Evolutionary conservation across 1,284 basidiomycete genomes (phyloP), one percentile per base, ranked within the genome.

Genomic region (Pseudozyma sp.): DNA sequence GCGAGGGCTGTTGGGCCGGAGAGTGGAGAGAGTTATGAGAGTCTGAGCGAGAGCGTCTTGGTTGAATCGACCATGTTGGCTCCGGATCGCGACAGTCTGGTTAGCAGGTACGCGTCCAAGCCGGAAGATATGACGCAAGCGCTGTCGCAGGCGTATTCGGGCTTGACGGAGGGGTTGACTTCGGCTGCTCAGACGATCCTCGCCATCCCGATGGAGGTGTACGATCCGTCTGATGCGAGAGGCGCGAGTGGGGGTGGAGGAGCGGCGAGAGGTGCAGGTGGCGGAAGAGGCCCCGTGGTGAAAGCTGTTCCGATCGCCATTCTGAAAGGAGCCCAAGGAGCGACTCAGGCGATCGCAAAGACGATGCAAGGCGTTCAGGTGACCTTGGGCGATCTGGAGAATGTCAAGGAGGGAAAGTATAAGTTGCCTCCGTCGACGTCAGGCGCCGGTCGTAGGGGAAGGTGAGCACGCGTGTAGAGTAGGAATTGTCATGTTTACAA

Each of bases 191-290:
- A 99, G 86, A 99, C 97, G 0, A 99, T 99, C 72, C 88, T 99
- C 33, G 96, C 97, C 0, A 94, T 99, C 1, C 96, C 96, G 0
- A 98, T 99, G 94, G 97, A 99, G 84, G 94, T 97, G 16, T 97
- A 98, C 79, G 96, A 99, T 85, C 88, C 92, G 64, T 24, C 43
- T 7, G 92, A 61, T 13, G 8, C 34, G 24, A 31, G 29, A 7
- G 5, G 45, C 1, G 29, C 17, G 42, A 29, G 40, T 24, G 51
- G 48, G 5, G 31, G 83, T 88, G 86, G 47, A 5, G 49, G 40
- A 11, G 31, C 50, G 31, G 57, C 6, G 14, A 42, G 51, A 19
- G 42, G 46, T 10, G 43, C 37, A 7, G 62, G 40, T 31, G 17
- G 43, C 7, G 29, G 45, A 7, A 29, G 59, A 0, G 50, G 59